Percentiles rank a stretch among this genome's conserved stretches.
These are phyloP conservation scores for Cercospora nicotianae DNA, from an alignment of 2,329 filamentous ascomycete genomes.

Conservation along the genomic window DNA sequence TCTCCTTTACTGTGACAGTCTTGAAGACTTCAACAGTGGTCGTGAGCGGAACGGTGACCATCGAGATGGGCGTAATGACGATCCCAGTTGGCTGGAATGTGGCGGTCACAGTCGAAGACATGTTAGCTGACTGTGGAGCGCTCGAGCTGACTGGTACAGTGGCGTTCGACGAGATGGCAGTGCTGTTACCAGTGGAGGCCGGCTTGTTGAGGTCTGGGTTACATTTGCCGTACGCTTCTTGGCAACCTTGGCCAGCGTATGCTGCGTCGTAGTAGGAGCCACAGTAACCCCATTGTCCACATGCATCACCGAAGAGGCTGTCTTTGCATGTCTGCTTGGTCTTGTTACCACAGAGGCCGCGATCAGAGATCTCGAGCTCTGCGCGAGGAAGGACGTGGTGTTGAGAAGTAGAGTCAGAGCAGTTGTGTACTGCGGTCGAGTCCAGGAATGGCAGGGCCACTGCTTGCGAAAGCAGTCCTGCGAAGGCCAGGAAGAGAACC, in stretches of 20 bases:
- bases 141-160: not conserved
- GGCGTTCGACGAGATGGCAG: not conserved
- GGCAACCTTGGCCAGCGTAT: not conserved
- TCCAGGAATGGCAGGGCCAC: not conserved
- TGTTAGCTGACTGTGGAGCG: not conserved
- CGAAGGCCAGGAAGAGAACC: not conserved
- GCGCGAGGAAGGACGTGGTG: not conserved
- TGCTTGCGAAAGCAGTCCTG: not conserved
- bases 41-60: not conserved
- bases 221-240: not conserved
- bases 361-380: not conserved
- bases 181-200: not conserved
- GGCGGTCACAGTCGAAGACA: not conserved
- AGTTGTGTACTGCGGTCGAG: not conserved
- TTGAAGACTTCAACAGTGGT: not conserved
- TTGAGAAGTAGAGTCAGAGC: not conserved
- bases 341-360: not conserved
- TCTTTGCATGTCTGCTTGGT: not conserved
- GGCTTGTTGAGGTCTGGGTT: not conserved
- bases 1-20: not conserved
- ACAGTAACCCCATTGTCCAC: not conserved
- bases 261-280: constrained; percentile 5
- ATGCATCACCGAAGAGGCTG: not conserved
- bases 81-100: not conserved
- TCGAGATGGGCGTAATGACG: not conserved